A percentile compares a stretch with the other conserved stretches of the same genome.
phyloP scores from a whole-genome alignment of 1,284 basidiomycete genomes.

The Leccinum griseonigrum region DNA sequence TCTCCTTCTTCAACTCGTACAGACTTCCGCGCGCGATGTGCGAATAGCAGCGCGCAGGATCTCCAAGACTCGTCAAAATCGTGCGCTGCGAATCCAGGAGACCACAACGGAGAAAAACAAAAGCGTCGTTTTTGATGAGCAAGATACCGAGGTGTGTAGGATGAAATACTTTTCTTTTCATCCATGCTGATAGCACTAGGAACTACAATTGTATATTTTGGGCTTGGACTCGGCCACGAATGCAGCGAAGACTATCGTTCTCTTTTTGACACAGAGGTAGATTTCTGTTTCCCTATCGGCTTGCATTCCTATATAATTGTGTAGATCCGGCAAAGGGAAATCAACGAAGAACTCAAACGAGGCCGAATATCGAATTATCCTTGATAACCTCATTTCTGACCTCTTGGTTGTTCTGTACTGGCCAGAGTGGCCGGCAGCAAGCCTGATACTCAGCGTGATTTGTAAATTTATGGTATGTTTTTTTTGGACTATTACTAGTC shows the following conservation, averaged over 20 bases:
- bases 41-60: slow-evolving; percentile 59
- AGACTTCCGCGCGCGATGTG: slow-evolving; percentile 86
- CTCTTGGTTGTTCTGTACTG: slow-evolving; percentile 87
- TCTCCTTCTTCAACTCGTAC: slow-evolving; percentile 90
- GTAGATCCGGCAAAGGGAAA: slow-evolving; percentile 78
- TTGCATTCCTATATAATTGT: not conserved
- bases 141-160: slow-evolving; percentile 54
- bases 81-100: slow-evolving; percentile 60
- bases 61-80: slow-evolving; percentile 59
- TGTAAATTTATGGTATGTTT: slow-evolving; percentile 78
- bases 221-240: slow-evolving; percentile 79
- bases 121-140: slow-evolving; percentile 62
- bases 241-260: slow-evolving; percentile 79
- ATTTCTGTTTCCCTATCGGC: slow-evolving; percentile 2
- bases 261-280: slow-evolving; percentile 80
- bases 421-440: slow-evolving; percentile 96
- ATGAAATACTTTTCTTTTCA: not conserved
- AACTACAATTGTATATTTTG: slow-evolving; percentile 62
- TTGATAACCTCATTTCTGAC: slow-evolving; percentile 89
- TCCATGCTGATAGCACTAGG: slow-evolving; percentile 38
- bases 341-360: slow-evolving; percentile 86
- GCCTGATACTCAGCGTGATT: slow-evolving; percentile 73
- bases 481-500: not conserved
- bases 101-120: slow-evolving; percentile 44
- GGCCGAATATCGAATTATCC: slow-evolving; percentile 85